Evolutionary conservation across 2,329 filamentous ascomycete genomes (phyloP).

Genomic region (Pestalotiopsis fici): DNA sequence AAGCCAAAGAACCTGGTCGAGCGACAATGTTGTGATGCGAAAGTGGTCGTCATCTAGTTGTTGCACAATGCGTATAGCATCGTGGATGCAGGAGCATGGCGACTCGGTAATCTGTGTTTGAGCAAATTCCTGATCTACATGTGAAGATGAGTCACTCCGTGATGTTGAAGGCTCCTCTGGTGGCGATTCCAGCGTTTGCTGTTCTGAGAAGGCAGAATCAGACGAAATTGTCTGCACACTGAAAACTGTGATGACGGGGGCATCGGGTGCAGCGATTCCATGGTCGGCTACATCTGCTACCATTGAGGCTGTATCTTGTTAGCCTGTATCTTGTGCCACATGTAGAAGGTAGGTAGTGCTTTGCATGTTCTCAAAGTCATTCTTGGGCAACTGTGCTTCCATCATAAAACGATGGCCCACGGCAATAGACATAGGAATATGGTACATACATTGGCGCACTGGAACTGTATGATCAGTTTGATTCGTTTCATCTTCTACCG

Average conservation of each 20-base stretch:
- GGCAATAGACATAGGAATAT: not conserved
- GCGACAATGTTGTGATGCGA: slow-evolving; percentile 21
- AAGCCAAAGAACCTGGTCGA: slow-evolving; percentile 29
- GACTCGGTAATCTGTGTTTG: not conserved
- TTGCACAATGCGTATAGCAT: slow-evolving; percentile 24
- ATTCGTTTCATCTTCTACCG: not conserved
- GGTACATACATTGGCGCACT: not conserved
- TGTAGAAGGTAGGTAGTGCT: not conserved
- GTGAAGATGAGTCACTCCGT: not conserved
- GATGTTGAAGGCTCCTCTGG: not conserved
- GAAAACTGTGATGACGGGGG: not conserved
- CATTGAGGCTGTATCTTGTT: not conserved
- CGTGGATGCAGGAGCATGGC: slow-evolving; percentile 23
- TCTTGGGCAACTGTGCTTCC: not conserved
- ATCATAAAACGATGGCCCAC: not conserved
- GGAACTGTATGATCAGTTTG: not conserved
- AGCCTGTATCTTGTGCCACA: not conserved
- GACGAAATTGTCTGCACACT: not conserved
- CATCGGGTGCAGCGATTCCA: not conserved
- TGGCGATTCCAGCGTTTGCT: not conserved
- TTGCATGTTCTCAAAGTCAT: not conserved
- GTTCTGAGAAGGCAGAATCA: not conserved
- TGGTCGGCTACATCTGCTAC: not conserved
- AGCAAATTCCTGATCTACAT: not conserved
- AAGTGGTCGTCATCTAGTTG: slow-evolving; percentile 32